These are phyloP conservation scores for Cornus controversa DNA, from an alignment of 148 eudicot genomes.

Conservation along the genomic window DNA sequence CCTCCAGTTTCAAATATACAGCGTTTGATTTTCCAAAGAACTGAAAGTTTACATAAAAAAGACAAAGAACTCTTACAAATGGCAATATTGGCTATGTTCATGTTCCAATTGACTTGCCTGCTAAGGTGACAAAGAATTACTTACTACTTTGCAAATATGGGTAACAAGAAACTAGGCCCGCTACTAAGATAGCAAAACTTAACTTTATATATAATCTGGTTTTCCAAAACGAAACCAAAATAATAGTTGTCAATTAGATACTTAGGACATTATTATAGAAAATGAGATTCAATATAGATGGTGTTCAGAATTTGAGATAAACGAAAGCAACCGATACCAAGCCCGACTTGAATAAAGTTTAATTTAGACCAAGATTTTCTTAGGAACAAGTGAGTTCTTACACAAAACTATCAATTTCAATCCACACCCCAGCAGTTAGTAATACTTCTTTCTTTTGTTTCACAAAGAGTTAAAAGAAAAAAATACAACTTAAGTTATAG, in stretches of 20 bases:
- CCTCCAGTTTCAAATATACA: background rate
- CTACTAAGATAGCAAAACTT: background rate
- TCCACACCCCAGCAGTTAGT: background rate
- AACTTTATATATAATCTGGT: background rate
- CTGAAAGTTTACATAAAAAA: background rate
- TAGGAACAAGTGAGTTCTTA: background rate
- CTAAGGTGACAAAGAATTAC: too few species aligned
- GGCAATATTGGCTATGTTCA: background rate
- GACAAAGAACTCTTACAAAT: background rate
- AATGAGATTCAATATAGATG: background rate
- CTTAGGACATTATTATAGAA: background rate
- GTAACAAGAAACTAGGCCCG: background rate
- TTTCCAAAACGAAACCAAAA: background rate
- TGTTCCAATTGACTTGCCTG: background rate
- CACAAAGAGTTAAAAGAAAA: too few species aligned
- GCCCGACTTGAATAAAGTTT: background rate
- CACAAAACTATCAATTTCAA: too few species aligned
- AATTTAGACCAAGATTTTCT: background rate
- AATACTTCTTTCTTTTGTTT: background rate
- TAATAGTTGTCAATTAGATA: background rate
- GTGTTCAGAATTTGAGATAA: background rate
- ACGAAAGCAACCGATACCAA: background rate
- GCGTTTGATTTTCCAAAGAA: background rate
- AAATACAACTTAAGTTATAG: background rate
- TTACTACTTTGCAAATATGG: background rate